Conservation (phyloP, 306 rosid species). For the Trichosanthes cucumerina region DNA sequence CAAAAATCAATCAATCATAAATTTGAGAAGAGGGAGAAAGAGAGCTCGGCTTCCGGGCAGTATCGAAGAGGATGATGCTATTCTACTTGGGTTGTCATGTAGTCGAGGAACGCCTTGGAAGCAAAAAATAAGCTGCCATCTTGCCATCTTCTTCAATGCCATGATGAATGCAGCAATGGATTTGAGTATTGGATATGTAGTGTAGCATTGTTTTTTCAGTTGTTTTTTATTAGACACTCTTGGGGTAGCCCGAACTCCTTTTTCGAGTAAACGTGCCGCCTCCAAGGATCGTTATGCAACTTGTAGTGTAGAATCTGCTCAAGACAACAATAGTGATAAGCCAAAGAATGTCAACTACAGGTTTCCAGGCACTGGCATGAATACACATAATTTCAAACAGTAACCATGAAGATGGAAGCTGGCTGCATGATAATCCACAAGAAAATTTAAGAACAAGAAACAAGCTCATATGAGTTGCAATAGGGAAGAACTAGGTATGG, state of each 20-base stretch:
- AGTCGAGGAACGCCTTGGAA: not conserved
- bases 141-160: not conserved
- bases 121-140: slow-evolving; percentile 8
- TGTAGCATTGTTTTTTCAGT: slow-evolving; percentile 17
- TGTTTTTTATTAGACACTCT: slow-evolving; percentile 41
- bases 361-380: not conserved
- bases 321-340: not conserved
- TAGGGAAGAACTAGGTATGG: too few species aligned
- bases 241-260: slow-evolving; percentile 57
- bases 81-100: not conserved
- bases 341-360: slow-evolving; percentile 9
- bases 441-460: not conserved
- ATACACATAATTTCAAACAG: not conserved
- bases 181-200: not conserved
- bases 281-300: slow-evolving; percentile 81
- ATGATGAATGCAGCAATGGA: not conserved
- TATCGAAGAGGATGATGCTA: not conserved
- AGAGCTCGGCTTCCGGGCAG: not conserved
- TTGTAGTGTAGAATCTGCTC: slow-evolving; percentile 74
- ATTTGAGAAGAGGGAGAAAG: not conserved
- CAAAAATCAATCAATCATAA: not conserved
- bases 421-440: not conserved
- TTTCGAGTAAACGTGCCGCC: slow-evolving; percentile 30
- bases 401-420: not conserved
- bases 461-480: not conserved